phyloP scores from a whole-genome alignment of 805 yeast species.

The Henningerozyma blattae region DNA sequence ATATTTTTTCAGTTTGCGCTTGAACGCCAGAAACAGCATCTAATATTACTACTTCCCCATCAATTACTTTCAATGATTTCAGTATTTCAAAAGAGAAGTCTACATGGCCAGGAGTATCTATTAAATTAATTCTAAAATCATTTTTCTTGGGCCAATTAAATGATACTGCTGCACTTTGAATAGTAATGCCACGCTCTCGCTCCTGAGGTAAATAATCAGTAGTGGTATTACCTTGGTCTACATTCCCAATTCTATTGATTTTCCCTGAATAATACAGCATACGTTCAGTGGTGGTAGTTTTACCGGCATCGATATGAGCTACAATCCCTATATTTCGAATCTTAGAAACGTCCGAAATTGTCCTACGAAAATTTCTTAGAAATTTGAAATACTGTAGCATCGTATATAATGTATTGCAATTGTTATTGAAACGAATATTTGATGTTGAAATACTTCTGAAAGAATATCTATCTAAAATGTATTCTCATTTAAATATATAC shows the following conservation, averaged over 20 bases:
- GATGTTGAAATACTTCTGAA: too few species aligned
- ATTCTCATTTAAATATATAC: too few species aligned
- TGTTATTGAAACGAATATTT: too few species aligned
- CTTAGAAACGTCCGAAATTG: constrained; percentile 6
- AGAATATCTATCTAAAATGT: too few species aligned
- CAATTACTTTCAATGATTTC: constrained; percentile 78
- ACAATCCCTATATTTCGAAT: constrained; percentile 88
- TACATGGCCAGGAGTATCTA: constrained; percentile 98
- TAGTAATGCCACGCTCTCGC: constrained; percentile 86
- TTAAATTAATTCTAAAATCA: constrained; percentile 61
- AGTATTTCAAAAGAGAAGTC: constrained; percentile 94
- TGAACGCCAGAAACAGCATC: constrained; percentile 98
- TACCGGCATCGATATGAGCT: constrained; percentile 99
- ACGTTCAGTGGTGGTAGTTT: constrained; percentile 94
- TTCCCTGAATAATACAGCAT: constrained; percentile 86
- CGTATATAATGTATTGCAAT: too few species aligned
- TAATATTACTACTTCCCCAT: constrained; percentile 85
- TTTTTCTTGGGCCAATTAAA: constrained; percentile 59
- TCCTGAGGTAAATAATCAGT: constrained; percentile 89
- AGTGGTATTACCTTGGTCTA: constrained; percentile 93
- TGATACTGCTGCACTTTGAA: constrained; percentile 91
- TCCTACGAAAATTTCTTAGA: too few species aligned
- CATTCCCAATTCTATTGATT: constrained; percentile 74
- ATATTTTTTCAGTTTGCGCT: constrained; percentile 94
- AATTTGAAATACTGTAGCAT: too few species aligned